Conservation (phyloP, 345 rosid species). For the Sonneratia caseolaris region DNA sequence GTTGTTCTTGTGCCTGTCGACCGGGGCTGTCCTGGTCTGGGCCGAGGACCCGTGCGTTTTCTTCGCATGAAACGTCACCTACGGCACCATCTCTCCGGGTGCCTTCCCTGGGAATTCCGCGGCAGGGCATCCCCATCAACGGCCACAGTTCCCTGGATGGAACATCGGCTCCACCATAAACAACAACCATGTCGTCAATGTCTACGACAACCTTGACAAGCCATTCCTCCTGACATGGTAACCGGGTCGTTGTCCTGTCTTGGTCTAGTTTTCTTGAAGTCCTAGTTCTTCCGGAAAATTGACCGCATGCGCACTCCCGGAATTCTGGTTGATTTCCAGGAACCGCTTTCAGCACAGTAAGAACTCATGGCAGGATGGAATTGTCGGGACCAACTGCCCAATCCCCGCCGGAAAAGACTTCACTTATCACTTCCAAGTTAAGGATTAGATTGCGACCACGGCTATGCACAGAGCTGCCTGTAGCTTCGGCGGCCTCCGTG, state of each 20-base stretch:
- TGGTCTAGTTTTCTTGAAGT: too few relatives aligned
- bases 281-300: too few relatives aligned
- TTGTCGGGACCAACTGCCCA: conserved; percentile 20
- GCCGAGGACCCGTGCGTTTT: conserved; percentile 16
- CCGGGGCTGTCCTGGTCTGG: background rate
- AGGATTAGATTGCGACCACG: too few relatives aligned
- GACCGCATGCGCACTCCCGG: too few relatives aligned
- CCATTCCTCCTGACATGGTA: conserved; percentile 41
- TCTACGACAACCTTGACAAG: conserved; percentile 35
- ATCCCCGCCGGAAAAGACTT: conserved; percentile 17
- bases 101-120: conserved; percentile 13
- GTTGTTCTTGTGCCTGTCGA: too few relatives aligned
- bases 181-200: conserved; percentile 32
- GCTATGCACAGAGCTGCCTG: conserved; percentile 14
- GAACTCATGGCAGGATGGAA: conserved; percentile 22
- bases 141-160: conserved; percentile 43
- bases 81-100: conserved; percentile 17
- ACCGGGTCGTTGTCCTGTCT: background rate
- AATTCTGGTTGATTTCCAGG: conserved; percentile 1
- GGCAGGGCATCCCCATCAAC: conserved; percentile 32
- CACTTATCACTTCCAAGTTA: conserved; percentile 22
- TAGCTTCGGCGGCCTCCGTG: conserved; percentile 15
- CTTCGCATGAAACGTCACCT: conserved; percentile 18
- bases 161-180: conserved; percentile 34
- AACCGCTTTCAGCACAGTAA: conserved; percentile 14